Conservation (phyloP, 2,329 filamentous ascomycete genomes). For the Hymenoscyphus fraxineus region DNA sequence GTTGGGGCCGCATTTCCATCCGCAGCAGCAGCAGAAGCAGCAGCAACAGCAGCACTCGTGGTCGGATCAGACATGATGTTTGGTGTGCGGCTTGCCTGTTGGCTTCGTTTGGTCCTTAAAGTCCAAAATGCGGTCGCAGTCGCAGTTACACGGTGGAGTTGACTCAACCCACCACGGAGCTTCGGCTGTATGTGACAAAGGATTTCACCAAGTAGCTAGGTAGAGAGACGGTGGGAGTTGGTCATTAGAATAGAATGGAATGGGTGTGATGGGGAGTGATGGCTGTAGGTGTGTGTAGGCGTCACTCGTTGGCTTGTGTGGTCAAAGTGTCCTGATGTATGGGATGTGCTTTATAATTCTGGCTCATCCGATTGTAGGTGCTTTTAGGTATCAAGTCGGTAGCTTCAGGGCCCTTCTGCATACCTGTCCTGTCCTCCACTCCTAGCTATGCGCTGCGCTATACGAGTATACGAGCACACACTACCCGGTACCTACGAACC, state of each 20-base stretch:
- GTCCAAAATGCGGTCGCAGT: neutral
- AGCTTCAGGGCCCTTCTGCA: too few species aligned
- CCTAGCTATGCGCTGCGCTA: too few species aligned
- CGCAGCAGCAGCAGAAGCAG: neutral
- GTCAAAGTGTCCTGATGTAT: neutral
- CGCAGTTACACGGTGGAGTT: neutral
- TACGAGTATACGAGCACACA: too few species aligned
- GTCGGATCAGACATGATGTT: slow-evolving; percentile 8
- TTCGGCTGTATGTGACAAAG: neutral
- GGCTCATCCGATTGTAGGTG: neutral
- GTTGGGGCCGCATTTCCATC: slow-evolving; percentile 17
- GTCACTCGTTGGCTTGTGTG: neutral
- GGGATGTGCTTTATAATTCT: neutral
- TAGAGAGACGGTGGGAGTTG: neutral
- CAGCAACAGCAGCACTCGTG: too few species aligned
- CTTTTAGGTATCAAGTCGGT: neutral
- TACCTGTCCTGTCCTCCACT: neutral
- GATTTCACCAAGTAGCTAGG: neutral
- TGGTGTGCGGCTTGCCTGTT: neutral
- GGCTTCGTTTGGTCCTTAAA: neutral
- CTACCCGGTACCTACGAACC: too few species aligned
- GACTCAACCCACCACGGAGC: neutral
- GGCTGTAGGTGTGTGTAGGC: too few species aligned
- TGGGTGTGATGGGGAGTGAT: too few species aligned
- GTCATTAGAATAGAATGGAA: too few species aligned